phyloP scores from a whole-genome alignment of 139 green algal genomes.

The Coelastrella sp. region DNA sequence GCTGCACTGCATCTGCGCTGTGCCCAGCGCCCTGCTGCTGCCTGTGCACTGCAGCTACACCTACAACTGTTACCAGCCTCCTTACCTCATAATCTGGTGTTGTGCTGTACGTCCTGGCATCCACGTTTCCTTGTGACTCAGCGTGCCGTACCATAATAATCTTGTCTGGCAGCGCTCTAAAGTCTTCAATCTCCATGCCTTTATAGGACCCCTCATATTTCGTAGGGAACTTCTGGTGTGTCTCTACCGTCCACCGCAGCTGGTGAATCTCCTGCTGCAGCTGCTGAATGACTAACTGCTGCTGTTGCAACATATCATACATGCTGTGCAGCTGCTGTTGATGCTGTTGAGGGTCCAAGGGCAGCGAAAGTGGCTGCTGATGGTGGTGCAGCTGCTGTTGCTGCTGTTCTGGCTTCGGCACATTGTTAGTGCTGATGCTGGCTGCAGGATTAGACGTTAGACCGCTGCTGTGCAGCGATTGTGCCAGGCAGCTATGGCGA shows the following conservation, averaged over 20 bases:
- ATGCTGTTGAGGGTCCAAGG: neutral
- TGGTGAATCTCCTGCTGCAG: constrained; percentile 18
- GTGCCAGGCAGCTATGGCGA: no score
- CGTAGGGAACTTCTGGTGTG: neutral
- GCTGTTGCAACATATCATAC: neutral
- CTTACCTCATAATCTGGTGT: constrained; percentile 44
- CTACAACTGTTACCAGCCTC: no score
- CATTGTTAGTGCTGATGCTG: neutral
- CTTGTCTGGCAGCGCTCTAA: constrained; percentile 47
- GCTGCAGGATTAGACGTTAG: neutral
- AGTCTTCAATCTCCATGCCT: constrained; percentile 44
- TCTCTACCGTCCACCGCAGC: neutral
- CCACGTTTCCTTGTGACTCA: constrained; percentile 44
- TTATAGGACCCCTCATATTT: constrained; percentile 13
- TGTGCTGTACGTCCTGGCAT: constrained; percentile 30
- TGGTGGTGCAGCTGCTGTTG: neutral
- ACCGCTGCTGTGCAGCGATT: neutral
- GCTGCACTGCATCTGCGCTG: neutral
- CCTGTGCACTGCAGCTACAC: no score
- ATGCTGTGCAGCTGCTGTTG: neutral
- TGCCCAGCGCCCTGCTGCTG: neutral
- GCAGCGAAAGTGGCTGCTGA: neutral
- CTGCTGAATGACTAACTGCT: neutral
- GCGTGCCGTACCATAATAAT: constrained; percentile 61
- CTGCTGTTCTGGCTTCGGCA: neutral